Evolutionary conservation across 305 asterid species (phyloP).

Genomic region (Fraxinus ornus): DNA sequence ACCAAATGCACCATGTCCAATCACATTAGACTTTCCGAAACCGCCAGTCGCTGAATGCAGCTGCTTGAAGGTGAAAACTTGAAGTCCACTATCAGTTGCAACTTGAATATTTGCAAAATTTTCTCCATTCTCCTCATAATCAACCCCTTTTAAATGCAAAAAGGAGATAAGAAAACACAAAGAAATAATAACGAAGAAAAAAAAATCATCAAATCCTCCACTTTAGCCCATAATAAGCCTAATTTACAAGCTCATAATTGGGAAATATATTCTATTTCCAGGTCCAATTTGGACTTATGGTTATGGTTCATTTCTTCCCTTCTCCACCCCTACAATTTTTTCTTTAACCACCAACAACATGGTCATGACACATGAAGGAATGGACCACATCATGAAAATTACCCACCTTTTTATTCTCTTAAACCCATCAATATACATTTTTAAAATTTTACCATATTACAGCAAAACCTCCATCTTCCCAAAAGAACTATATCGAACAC

Average conservation of each 20-base stretch:
- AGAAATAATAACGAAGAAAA: background rate
- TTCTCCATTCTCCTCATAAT: constrained; percentile 45
- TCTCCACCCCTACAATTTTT: background rate
- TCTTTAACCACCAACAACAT: background rate
- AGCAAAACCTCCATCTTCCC: background rate
- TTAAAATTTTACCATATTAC: constrained; percentile 4
- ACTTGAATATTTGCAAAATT: constrained; percentile 40
- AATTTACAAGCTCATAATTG: background rate
- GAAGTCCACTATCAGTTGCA: constrained; percentile 58
- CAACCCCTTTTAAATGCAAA: constrained; percentile 27
- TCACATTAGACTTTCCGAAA: constrained; percentile 73
- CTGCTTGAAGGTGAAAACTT: constrained; percentile 79
- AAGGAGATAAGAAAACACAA: background rate
- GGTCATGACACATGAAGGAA: background rate
- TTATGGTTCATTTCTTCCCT: background rate
- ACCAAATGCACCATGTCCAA: constrained; percentile 94
- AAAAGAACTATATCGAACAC: background rate
- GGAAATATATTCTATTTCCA: background rate
- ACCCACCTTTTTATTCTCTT: background rate
- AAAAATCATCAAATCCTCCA: background rate
- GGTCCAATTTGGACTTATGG: background rate
- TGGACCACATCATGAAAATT: constrained; percentile 30
- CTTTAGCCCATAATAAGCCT: background rate
- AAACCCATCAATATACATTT: background rate
- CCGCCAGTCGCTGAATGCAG: constrained; percentile 85